Base-by-base conservation (phyloP, 2,329 filamentous ascomycete genomes). In the Talaromyces piceae region DNA sequence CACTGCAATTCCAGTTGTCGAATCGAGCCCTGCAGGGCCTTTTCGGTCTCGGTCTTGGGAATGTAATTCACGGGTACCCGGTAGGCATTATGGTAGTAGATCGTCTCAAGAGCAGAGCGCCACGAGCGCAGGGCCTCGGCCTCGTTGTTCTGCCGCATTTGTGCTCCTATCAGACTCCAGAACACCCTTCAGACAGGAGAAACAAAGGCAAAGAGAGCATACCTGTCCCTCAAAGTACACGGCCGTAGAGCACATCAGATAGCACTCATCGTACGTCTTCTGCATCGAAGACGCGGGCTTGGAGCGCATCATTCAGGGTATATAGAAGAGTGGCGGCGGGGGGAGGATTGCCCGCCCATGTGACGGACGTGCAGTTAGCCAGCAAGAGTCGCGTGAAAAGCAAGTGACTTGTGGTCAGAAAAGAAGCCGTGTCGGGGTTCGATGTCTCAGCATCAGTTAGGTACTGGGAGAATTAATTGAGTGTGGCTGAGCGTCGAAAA, bases 261-360 rank as follows among this genome's bases (percentile, higher is more conserved):
- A 96, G 70, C 87, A 91, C 70, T 97, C 90, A 74, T 97, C 91
- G 73, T 97, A 97, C 51, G 90, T 95, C 79, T 95, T 96, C 74
- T 97, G 91, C 69, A 96, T 82, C 56, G 83, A 83, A 70, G 86
- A 83, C 65, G 83, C 78, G 56, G 77, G 75, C 65, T 82, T 83
- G 67, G 68, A 68, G 65, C 72, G 72, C 68, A 75, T 79, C 73
- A 77, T 78, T 64, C 49, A 54, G 52, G 46, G 45, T 54, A 55
- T 22, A 54, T 51, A 50, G 26, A n/a, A n/a, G n/a, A n/a, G n/a
- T n/a, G n/a, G n/a, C n/a, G n/a, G n/a, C n/a, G 50, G 55, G 50
- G 57, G 54, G 49, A 43, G 39, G 39, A 23, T 22, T 59, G 55
- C 51, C 52, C 54, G 56, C 60, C n/a, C 58, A 64, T 58, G 54